Evolutionary conservation across 1,284 basidiomycete species (phyloP), one percentile per base, ranked within the genome.

Genomic region (Heterobasidion parviporum): DNA sequence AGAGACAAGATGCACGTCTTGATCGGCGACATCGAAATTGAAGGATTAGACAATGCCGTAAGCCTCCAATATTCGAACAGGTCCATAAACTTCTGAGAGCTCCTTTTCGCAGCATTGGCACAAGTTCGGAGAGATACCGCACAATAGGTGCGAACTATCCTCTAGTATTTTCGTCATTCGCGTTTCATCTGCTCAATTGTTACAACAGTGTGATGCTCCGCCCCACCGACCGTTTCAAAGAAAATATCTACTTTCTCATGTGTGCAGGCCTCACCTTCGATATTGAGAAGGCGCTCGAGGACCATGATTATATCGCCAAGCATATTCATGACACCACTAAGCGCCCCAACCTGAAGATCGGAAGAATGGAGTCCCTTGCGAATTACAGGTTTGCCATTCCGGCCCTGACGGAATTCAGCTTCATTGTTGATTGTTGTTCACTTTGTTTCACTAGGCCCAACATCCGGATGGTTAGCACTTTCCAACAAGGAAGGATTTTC

Each of bases 391-490:
- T 56, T 16, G 63, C 57, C 26, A 10, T 1, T 15, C 49, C 18
- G 16, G n/a, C 26, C 26, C 26, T 26, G 1, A 0, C 26, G 26
- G 26, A 8, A n/a, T 26, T 26, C 18, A 12, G 9, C n/a, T 12
- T 46, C 18, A 3, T 20, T 45, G 8, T 33, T 26, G 8, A n/a
- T 48, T 12, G 7, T 36, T 15, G 20, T 26, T 20, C 38, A 26
- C 35, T 48, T 34, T 12, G 44, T 15, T 26, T 52, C 9, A 33
- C 15, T 16, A 74, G 73, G 33, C 67, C 70, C 1, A 74, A 72
- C 56, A 69, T 74, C 48, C 59, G 72, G 6, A 70, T 73, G 67
- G 69, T 68, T 1, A 64, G 71, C 43, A 65, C 65, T 47, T 70
- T 75, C 57, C 59, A 56, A 14, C 63, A 65, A 16, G 73, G 70